A percentile compares a stretch with the other conserved stretches of the same genome.
phyloP scores from a whole-genome alignment of 805 yeast species.

The Candida ortonii region DNA sequence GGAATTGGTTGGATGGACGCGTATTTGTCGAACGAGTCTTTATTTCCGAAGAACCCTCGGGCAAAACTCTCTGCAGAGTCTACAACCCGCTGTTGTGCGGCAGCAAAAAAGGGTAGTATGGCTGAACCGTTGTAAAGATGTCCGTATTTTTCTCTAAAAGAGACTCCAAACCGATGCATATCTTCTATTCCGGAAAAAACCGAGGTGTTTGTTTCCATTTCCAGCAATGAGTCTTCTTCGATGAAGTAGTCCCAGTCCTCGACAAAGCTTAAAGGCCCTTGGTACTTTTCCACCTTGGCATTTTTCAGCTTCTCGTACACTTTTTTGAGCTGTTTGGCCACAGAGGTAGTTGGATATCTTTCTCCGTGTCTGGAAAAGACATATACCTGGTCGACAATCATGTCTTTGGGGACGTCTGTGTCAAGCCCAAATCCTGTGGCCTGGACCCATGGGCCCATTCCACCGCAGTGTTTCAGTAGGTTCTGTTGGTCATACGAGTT shows the following conservation, averaged over 20 bases:
- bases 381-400: constrained; percentile 65
- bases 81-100: constrained; percentile 53
- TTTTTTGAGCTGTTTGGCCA: constrained; percentile 25
- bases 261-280: constrained; percentile 53
- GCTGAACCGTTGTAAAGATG: constrained; percentile 39
- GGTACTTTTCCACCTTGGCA: constrained; percentile 35
- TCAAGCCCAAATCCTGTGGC: constrained; percentile 53
- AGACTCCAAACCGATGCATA: constrained; percentile 47
- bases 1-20: constrained; percentile 40
- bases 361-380: constrained; percentile 77
- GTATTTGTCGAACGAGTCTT: constrained; percentile 35
- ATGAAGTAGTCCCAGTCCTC: constrained; percentile 53
- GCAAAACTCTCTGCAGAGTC: constrained; percentile 56
- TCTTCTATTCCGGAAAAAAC: constrained; percentile 53
- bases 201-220: constrained; percentile 49
- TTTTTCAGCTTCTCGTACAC: constrained; percentile 34
- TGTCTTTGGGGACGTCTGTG: constrained; percentile 45
- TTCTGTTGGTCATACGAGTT: constrained; percentile 42
- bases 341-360: constrained; percentile 58
- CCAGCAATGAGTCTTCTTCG: constrained; percentile 26
- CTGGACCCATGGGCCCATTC: constrained; percentile 51
- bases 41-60: constrained; percentile 49
- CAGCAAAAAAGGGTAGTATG: constrained; percentile 49
- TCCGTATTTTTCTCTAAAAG: constrained; percentile 47
- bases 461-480: constrained; percentile 48